Evolutionary conservation across 2,329 filamentous ascomycete genomes (phyloP).

Genomic region (Claviceps pazoutovae): DNA sequence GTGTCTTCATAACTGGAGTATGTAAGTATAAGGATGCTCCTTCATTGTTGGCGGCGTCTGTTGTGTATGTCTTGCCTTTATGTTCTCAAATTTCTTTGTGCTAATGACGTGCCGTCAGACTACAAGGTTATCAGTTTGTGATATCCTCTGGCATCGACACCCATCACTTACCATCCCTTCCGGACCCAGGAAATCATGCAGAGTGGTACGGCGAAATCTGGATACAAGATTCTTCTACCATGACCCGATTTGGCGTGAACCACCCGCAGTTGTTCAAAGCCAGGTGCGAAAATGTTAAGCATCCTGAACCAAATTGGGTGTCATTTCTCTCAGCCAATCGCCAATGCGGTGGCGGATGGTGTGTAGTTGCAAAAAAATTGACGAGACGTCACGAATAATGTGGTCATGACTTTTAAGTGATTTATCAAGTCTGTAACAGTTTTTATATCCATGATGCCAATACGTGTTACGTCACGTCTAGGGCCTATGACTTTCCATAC

Average conservation of each 20-base stretch:
- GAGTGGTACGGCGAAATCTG: neutral
- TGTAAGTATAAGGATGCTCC: neutral
- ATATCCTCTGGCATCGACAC: neutral
- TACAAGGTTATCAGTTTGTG: neutral
- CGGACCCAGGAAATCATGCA: neutral
- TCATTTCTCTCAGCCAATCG: neutral
- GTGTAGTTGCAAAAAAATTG: neutral
- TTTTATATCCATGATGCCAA: no score
- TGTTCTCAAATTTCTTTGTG: neutral
- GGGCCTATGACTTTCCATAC: no score
- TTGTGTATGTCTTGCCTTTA: neutral
- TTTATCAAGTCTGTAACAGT: neutral
- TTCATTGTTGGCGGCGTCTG: neutral
- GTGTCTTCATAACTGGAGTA: slow-evolving; percentile 1
- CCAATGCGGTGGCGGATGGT: neutral
- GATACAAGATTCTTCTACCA: neutral
- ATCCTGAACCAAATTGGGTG: neutral
- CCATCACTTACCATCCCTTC: neutral
- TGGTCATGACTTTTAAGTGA: neutral
- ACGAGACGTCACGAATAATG: neutral
- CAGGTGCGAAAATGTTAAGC: neutral
- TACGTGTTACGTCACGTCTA: no score
- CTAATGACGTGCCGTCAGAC: neutral
- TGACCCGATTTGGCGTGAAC: neutral
- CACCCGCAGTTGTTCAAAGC: neutral